Conservation (phyloP, 306 rosid genomes). For the Echinosophora koreensis region DNA sequence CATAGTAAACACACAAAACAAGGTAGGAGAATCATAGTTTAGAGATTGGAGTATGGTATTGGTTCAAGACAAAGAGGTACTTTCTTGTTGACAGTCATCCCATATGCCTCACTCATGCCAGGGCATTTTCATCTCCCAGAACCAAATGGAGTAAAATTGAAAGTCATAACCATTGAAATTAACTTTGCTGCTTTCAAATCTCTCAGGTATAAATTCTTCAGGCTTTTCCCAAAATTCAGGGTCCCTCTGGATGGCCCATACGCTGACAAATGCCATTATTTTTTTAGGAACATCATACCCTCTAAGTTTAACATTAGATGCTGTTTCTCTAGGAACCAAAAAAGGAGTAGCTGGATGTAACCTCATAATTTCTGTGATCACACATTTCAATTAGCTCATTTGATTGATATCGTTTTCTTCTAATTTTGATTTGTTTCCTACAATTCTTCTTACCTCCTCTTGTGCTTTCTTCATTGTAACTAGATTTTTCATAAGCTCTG, state of each 20-base stretch:
- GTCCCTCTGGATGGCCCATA: conserved; percentile 1
- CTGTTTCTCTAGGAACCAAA: not conserved
- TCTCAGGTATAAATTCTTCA: not conserved
- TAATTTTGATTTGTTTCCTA: not conserved
- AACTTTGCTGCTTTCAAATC: not conserved
- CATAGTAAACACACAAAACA: no score
- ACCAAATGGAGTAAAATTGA: not conserved
- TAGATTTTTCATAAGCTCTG: not conserved
- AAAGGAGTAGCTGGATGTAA: conserved; percentile 13
- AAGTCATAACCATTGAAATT: not conserved
- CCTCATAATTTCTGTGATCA: conserved; percentile 5
- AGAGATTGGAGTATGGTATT: no score
- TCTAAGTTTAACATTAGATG: not conserved
- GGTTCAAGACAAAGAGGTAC: not conserved
- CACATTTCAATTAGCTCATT: conserved; percentile 6
- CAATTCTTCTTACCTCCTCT: not conserved
- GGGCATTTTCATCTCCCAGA: conserved; percentile 4
- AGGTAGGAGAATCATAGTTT: no score
- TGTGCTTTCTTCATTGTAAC: not conserved
- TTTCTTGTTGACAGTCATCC: conserved; percentile 3
- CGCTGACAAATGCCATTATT: not conserved
- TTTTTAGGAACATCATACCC: not conserved
- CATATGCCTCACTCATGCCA: not conserved
- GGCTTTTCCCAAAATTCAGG: not conserved
- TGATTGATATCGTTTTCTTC: not conserved